phyloP scores from a whole-genome alignment of 257 asterid species.

The Nicotiana sylvestris region DNA sequence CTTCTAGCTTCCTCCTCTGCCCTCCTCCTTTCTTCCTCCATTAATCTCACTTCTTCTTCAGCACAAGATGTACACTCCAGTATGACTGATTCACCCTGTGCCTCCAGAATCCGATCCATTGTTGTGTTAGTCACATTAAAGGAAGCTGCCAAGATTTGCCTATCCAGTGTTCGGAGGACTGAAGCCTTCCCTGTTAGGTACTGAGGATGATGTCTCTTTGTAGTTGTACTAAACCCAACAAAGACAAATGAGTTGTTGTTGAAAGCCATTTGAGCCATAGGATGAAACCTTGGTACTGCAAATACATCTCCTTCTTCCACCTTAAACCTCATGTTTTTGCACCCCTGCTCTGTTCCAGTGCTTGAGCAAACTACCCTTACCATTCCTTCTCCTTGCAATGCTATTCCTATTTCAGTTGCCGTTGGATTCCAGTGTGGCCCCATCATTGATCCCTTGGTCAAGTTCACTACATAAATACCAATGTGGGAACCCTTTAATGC shows the following conservation, averaged over 20 bases:
- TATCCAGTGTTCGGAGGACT: conserved; percentile 47
- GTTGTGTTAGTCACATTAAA: conserved; percentile 40
- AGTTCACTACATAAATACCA: conserved; percentile 80
- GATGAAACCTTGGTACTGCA: conserved; percentile 61
- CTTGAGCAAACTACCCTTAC: conserved; percentile 52
- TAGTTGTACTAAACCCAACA: conserved; percentile 56
- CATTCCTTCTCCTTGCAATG: conserved; percentile 65
- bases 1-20: conserved; percentile 31
- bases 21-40: conserved; percentile 52
- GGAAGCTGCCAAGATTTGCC: conserved; percentile 41
- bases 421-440: conserved; percentile 95
- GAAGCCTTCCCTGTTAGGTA: conserved; percentile 68
- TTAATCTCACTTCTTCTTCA: conserved; percentile 54
- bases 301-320: conserved; percentile 72
- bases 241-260: conserved; percentile 64
- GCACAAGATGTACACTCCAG: conserved; percentile 72
- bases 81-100: conserved; percentile 46
- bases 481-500: conserved; percentile 39
- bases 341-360: conserved; percentile 14
- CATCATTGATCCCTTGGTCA: conserved; percentile 90
- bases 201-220: conserved; percentile 59
- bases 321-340: conserved; percentile 40
- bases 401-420: conserved; percentile 63
- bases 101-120: conserved; percentile 35
- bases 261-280: conserved; percentile 86